A percentile compares a stretch with the other conserved stretches of the same genome.
phyloP scores from a whole-genome alignment of 257 asterid species.

The Lithospermum erythrorhizon region DNA sequence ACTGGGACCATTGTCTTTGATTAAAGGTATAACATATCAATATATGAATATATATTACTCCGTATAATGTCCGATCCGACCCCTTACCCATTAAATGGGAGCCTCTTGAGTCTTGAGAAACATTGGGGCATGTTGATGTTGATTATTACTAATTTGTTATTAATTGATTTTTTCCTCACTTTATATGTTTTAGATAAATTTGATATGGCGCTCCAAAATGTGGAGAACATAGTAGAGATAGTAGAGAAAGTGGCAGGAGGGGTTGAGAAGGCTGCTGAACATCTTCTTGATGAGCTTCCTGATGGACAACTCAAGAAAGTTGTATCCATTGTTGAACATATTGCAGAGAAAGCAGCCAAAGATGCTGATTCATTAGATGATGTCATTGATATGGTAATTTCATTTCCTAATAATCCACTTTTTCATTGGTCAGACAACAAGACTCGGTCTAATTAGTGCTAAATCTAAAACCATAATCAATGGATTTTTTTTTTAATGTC shows the following conservation, averaged over 20 bases:
- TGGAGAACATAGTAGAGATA: slow-evolving; percentile 5
- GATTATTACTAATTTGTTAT: too few relatives aligned
- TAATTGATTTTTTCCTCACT: too few relatives aligned
- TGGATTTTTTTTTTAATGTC: too few relatives aligned
- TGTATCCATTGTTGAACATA: not conserved
- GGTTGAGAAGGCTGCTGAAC: slow-evolving; percentile 7
- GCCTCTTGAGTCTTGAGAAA: too few relatives aligned
- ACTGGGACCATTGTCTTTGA: not conserved
- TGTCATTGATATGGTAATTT: slow-evolving; percentile 1
- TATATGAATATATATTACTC: too few relatives aligned
- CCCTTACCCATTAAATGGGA: too few relatives aligned
- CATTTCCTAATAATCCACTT: not conserved
- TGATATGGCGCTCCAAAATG: not conserved
- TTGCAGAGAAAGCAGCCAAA: slow-evolving; percentile 1
- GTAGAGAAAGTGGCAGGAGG: slow-evolving; percentile 8
- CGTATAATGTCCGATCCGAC: too few relatives aligned
- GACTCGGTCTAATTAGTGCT: not conserved
- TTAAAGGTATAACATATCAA: not conserved
- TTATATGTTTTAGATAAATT: not conserved
- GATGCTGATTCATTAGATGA: slow-evolving; percentile 4
- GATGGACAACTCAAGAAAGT: slow-evolving; percentile 2
- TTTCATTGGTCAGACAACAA: not conserved
- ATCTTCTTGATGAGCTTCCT: slow-evolving; percentile 3
- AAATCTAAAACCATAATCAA: not conserved
- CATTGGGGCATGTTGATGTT: too few relatives aligned